Conservation (phyloP, 352 stramenopile species). For the Phytophthora pistaciae region DNA sequence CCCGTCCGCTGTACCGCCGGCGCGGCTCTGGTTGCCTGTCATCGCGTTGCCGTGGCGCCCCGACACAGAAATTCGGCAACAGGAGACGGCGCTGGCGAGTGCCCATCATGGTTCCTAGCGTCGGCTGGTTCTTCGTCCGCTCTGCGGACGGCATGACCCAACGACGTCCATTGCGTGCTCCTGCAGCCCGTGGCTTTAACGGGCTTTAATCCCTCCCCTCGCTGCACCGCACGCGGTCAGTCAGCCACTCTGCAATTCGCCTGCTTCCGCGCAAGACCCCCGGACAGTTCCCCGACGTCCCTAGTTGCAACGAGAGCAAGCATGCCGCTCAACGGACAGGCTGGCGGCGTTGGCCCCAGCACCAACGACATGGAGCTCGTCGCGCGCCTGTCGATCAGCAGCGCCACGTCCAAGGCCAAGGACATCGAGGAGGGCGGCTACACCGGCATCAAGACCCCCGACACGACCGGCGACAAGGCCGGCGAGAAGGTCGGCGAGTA, state of each 20-base stretch:
- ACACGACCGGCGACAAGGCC: constrained; percentile 19
- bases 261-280: constrained; percentile 26
- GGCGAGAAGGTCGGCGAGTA: constrained; percentile 25
- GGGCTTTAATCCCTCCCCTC: constrained; percentile 7
- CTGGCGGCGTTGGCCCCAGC: constrained; percentile 2
- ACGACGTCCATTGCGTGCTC: constrained; percentile 14
- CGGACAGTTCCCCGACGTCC: not conserved
- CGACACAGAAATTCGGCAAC: constrained; percentile 16
- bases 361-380: constrained; percentile 35
- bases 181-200: constrained; percentile 8
- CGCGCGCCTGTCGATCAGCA: constrained; percentile 47
- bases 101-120: constrained; percentile 30
- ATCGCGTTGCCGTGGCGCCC: constrained; percentile 23
- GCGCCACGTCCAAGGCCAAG: constrained; percentile 32
- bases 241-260: constrained; percentile 30
- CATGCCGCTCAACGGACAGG: constrained; percentile 19
- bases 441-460: constrained; percentile 37
- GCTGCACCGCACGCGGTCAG: constrained; percentile 4
- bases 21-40: constrained; percentile 33
- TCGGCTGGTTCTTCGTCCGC: constrained; percentile 25
- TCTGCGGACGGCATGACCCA: constrained; percentile 9
- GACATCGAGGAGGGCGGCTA: constrained; percentile 39
- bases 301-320: constrained; percentile 6
- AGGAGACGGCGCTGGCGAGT: constrained; percentile 17
- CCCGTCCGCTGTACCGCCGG: constrained; percentile 8